phyloP scores from a whole-genome alignment of 208 protist species.

The Wallacemonas collosoma region DNA sequence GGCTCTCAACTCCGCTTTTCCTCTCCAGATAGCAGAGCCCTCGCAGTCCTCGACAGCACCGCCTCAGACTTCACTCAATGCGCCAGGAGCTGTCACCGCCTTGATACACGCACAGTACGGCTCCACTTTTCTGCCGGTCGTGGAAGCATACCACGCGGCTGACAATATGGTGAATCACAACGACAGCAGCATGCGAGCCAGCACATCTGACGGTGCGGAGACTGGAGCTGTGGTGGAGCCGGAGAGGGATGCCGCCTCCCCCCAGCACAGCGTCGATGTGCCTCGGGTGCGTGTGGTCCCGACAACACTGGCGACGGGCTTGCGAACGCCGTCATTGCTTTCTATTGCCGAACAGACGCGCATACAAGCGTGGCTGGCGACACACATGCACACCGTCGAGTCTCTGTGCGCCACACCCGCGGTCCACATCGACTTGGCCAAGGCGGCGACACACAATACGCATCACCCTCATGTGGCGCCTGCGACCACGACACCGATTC shows the following conservation, averaged over 20 bases:
- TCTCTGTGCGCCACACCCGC: background rate
- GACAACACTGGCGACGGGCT: background rate
- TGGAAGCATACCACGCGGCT: background rate
- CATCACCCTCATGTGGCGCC: background rate
- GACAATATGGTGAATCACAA: no score
- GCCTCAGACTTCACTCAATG: no score
- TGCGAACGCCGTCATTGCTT: slow-evolving; percentile 3
- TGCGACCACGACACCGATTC: no score
- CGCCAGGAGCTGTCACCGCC: background rate
- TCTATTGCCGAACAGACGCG: background rate
- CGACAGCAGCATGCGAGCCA: no score
- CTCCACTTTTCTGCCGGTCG: background rate
- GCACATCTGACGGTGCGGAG: no score
- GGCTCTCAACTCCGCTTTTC: no score
- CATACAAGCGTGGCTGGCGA: background rate
- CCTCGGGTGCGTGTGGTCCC: background rate
- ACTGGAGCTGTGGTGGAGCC: no score
- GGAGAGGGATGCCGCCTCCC: no score
- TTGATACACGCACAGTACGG: slow-evolving; percentile 3
- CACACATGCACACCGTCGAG: background rate
- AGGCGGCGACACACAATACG: background rate
- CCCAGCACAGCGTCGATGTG: background rate
- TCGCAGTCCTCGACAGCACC: no score
- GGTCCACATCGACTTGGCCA: background rate
- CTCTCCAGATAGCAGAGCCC: no score